Conservation (phyloP, 257 asterid species). For the Penstemon davidsonii region DNA sequence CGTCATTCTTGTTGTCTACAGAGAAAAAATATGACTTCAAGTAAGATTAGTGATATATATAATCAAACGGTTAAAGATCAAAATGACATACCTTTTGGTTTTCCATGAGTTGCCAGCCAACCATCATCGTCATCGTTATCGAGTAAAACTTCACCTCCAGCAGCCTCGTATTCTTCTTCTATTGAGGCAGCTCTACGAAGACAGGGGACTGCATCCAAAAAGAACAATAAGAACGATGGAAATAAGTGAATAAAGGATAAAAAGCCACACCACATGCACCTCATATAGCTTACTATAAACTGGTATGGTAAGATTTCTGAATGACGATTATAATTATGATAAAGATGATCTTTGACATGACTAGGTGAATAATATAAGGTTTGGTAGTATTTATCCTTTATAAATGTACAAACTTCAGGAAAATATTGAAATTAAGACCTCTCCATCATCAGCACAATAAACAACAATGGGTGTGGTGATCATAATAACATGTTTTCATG, state of each 20-base stretch:
- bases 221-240: conserved; percentile 3
- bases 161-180: conserved; percentile 96
- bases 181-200: conserved; percentile 91
- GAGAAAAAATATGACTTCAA: conserved; percentile 25
- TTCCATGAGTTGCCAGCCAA: conserved; percentile 98
- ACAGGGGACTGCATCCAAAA: conserved; percentile 70
- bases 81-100: conserved; percentile 59
- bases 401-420: too few species aligned
- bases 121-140: conserved; percentile 92
- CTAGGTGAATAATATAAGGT: conserved; percentile 9
- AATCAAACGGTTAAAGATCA: background rate
- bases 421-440: too few species aligned
- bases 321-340: conserved; percentile 1
- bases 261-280: background rate
- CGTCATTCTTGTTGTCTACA: conserved; percentile 54
- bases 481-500: background rate
- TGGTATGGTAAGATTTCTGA: too few species aligned
- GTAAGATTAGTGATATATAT: conserved; percentile 4
- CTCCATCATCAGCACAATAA: too few species aligned
- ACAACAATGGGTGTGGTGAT: too few species aligned
- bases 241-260: background rate
- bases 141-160: conserved; percentile 93
- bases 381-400: too few species aligned
- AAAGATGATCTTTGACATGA: conserved; percentile 8
- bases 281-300: too few species aligned